These are phyloP conservation scores for Ascocoryne sarcoides DNA, from an alignment of 2,329 filamentous ascomycete genomes.

Conservation along the genomic window DNA sequence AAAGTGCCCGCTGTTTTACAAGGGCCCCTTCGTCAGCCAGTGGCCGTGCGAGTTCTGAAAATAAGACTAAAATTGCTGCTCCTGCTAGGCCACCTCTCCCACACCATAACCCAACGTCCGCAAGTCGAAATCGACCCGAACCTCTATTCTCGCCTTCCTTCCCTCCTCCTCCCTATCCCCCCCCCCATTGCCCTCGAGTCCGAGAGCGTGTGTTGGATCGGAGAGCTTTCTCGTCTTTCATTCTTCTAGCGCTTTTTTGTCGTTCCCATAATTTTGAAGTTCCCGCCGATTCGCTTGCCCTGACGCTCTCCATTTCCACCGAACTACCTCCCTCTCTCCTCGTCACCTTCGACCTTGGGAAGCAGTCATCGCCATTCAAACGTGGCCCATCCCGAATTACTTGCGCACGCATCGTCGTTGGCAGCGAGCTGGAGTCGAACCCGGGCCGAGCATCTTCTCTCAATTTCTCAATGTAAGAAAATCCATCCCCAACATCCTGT, in stretches of 20 bases:
- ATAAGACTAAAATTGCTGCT: too few relatives aligned
- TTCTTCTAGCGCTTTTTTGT: constrained; percentile 20
- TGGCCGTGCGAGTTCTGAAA: too few relatives aligned
- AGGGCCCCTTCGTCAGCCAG: too few relatives aligned
- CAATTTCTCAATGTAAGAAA: constrained; percentile 25
- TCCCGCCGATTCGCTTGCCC: constrained; percentile 19
- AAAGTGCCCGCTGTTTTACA: too few relatives aligned
- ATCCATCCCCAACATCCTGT: constrained; percentile 11
- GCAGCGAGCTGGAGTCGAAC: constrained; percentile 10
- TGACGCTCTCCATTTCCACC: constrained; percentile 5
- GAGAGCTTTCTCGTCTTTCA: constrained; percentile 18
- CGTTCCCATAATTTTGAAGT: constrained; percentile 16
- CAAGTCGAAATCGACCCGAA: constrained; percentile 1
- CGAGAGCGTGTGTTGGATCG: constrained; percentile 14
- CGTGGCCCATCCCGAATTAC: neutral
- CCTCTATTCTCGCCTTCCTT: constrained; percentile 5
- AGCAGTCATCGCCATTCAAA: constrained; percentile 1
- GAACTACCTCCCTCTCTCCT: constrained; percentile 2
- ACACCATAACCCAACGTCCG: neutral
- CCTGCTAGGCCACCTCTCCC: too few relatives aligned
- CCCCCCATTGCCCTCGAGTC: constrained; percentile 5
- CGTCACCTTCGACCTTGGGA: constrained; percentile 3
- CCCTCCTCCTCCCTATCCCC: constrained; percentile 2
- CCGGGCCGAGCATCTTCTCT: constrained; percentile 10
- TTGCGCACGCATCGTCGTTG: constrained; percentile 7